These are phyloP conservation scores for Globisporangium splendens DNA, from an alignment of 352 stramenopile species.

Conservation along the genomic window DNA sequence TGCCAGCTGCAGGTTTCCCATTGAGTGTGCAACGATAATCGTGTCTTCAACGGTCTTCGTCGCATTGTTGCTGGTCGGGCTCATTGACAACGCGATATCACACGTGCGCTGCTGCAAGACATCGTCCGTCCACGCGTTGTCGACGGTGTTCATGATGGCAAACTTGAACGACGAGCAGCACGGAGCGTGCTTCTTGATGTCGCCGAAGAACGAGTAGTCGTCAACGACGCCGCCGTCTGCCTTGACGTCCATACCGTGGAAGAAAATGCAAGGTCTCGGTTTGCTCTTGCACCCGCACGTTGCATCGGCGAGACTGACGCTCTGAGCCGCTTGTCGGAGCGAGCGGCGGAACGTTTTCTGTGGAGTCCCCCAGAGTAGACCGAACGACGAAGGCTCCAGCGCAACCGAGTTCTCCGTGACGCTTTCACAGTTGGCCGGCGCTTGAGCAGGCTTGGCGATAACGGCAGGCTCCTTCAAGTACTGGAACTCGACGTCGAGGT, in stretches of 20 bases:
- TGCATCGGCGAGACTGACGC: constrained; percentile 23
- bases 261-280: constrained; percentile 51
- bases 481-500: constrained; percentile 31
- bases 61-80: constrained; percentile 24
- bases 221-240: constrained; percentile 32
- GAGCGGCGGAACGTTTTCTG: constrained; percentile 14
- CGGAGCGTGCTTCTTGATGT: constrained; percentile 41
- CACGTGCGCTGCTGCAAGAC: constrained; percentile 35
- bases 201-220: constrained; percentile 29
- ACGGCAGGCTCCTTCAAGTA: background rate
- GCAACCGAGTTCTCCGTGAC: constrained; percentile 16
- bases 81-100: constrained; percentile 31
- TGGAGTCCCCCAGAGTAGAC: constrained; percentile 21
- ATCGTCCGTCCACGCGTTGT: constrained; percentile 41
- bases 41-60: constrained; percentile 51
- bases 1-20: constrained; percentile 51
- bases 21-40: constrained; percentile 62
- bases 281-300: constrained; percentile 30
- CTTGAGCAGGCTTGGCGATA: constrained; percentile 21
- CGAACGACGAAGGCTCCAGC: constrained; percentile 16
- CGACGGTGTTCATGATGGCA: constrained; percentile 39
- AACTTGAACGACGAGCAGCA: constrained; percentile 61
- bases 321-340: constrained; percentile 13
- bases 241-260: constrained; percentile 43
- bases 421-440: constrained; percentile 21